Percentiles rank a stretch among this genome's conserved stretches.
These are phyloP conservation scores for Backusella parvicylindrica DNA, from an alignment of 192 early-diverging fungal genomes.

Conservation along the genomic window DNA sequence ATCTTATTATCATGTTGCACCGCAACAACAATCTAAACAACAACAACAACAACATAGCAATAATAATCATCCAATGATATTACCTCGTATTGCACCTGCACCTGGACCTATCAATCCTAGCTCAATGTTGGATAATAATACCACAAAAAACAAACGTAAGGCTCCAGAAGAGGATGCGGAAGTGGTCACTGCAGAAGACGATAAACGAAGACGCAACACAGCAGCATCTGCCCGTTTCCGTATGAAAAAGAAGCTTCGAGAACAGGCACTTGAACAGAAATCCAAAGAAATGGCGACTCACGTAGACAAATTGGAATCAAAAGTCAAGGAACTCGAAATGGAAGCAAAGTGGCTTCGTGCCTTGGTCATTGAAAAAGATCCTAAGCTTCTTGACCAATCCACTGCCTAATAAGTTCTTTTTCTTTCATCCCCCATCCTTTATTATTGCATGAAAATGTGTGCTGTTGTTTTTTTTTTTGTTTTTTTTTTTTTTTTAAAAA, in stretches of 20 bases:
- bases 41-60: not conserved
- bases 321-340: conserved; percentile 83
- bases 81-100: conserved; percentile 27
- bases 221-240: conserved; percentile 94
- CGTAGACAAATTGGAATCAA: conserved; percentile 72
- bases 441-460: not conserved
- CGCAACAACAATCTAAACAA: not conserved
- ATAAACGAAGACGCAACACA: conserved; percentile 93
- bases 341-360: conserved; percentile 86
- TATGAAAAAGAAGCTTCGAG: conserved; percentile 89
- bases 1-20: not conserved
- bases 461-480: not conserved
- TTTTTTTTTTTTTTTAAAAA: not conserved
- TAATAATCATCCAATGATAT: not conserved
- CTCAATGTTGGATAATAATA: not conserved
- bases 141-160: not conserved
- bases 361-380: conserved; percentile 32
- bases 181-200: conserved; percentile 55
- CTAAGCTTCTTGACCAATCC: conserved; percentile 7
- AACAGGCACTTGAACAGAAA: conserved; percentile 79
- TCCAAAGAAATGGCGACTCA: conserved; percentile 79
- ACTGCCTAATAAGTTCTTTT: not conserved
- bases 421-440: not conserved
- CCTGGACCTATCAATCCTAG: not conserved
- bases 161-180: not conserved